A percentile compares a stretch with the other conserved stretches of the same genome.
phyloP scores from a whole-genome alignment of 768 basidiomycete species.

The Boletus speciosus region DNA sequence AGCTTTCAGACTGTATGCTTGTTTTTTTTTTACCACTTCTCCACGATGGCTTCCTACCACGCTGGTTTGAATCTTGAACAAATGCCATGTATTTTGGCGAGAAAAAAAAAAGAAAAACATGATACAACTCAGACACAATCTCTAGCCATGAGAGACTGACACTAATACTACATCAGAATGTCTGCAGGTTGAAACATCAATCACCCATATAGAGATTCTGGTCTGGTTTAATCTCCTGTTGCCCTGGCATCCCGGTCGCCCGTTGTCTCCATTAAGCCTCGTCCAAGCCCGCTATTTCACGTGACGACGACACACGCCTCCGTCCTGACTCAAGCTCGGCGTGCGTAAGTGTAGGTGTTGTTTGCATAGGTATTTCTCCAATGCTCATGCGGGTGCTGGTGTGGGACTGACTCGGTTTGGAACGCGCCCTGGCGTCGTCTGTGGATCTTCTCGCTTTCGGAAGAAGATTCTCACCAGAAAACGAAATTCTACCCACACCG shows the following conservation, averaged over 20 bases:
- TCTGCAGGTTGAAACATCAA: neutral
- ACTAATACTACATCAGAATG: slow-evolving; percentile 14
- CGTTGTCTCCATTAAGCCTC: slow-evolving; percentile 11
- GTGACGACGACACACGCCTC: slow-evolving; percentile 28
- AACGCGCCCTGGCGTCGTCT: neutral
- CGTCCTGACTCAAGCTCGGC: slow-evolving; percentile 20
- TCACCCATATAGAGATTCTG: neutral
- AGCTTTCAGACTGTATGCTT: slow-evolving; percentile 1
- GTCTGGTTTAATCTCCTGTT: neutral
- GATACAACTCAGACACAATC: neutral
- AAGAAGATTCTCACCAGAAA: neutral
- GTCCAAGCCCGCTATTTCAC: slow-evolving; percentile 29
- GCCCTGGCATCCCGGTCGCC: slow-evolving; percentile 20
- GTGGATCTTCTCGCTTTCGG: slow-evolving; percentile 1
- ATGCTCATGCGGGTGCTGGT: slow-evolving; percentile 28
- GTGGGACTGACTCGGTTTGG: neutral
- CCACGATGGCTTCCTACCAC: neutral
- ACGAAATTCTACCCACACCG: neutral
- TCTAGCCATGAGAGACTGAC: slow-evolving; percentile 2
- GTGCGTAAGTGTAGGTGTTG: slow-evolving; percentile 33
- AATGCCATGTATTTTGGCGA: neutral
- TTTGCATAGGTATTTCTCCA: slow-evolving; percentile 36
- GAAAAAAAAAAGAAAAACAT: neutral
- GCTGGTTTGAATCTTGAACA: slow-evolving; percentile 4
- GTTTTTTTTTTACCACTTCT: slow-evolving; percentile 1